Evolutionary conservation across 108 stramenopile genomes (phyloP).

Genomic region (Fragilariopsis cylindrus): DNA sequence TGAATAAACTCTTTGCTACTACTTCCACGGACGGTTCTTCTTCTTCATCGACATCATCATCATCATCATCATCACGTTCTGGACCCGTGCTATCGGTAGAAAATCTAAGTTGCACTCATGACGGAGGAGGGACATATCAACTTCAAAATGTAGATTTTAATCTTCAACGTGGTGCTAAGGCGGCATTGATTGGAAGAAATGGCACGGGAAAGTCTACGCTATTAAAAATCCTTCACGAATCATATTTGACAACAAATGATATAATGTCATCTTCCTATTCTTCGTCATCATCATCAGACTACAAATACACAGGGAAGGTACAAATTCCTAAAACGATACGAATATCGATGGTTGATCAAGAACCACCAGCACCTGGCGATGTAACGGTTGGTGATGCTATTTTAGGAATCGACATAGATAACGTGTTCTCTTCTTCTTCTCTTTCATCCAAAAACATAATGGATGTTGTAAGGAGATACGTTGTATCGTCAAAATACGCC

Average conservation of each 20-base stretch:
- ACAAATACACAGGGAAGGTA: slow-evolving; percentile 59
- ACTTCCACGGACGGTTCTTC: not conserved
- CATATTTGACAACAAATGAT: slow-evolving; percentile 31
- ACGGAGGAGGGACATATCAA: slow-evolving; percentile 76
- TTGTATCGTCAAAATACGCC: slow-evolving; percentile 45
- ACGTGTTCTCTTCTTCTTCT: not conserved
- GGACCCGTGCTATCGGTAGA: slow-evolving; percentile 51
- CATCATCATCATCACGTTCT: slow-evolving; percentile 1
- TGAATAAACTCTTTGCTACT: not conserved
- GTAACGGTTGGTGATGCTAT: slow-evolving; percentile 75
- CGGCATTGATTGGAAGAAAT: slow-evolving; percentile 75
- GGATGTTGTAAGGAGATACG: slow-evolving; percentile 64
- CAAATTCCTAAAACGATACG: slow-evolving; percentile 43
- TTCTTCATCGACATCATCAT: not conserved
- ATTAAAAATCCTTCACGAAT: slow-evolving; percentile 66
- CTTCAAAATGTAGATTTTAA: slow-evolving; percentile 69
- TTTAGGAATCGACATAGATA: slow-evolving; percentile 45
- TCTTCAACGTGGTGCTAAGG: slow-evolving; percentile 64
- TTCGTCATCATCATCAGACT: slow-evolving; percentile 15
- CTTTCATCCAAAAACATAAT: slow-evolving; percentile 40
- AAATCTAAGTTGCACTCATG: slow-evolving; percentile 50
- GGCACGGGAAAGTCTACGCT: slow-evolving; percentile 81
- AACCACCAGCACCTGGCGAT: slow-evolving; percentile 64
- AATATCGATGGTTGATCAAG: slow-evolving; percentile 80
- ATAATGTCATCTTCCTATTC: not conserved